Evolutionary conservation across 768 basidiomycete species (phyloP), one percentile per base, ranked within the genome.

Genomic region (Phaeolepiota aurea): DNA sequence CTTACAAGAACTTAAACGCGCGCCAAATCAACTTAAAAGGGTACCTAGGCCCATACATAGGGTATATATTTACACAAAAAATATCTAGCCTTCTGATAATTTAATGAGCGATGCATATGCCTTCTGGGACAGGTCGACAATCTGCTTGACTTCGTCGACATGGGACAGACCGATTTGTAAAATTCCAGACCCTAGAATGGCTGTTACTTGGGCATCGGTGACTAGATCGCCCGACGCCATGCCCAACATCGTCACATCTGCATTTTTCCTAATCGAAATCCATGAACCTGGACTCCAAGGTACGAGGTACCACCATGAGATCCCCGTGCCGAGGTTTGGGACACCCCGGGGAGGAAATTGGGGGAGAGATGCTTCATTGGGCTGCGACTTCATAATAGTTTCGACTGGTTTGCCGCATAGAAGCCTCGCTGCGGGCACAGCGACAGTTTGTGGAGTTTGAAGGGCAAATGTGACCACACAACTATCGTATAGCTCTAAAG

Each of bases 291-390:
- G n/a, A 19, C 9, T 7, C 7, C 33, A 35, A 15, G 33, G 33
- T n/a, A 35, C 16, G 33, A 7, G 16, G 15, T 35, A 35, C 33
- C 33, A 35, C 33, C 33, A 35, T 35, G 33, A 35, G 7, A 35
- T 35, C 18, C n/a, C n/a, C 16, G 16, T 19, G 12, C 33, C 33
- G 18, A 14, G 12, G 18, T 35, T 35, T 5, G 33, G 12, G n/a
- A 19, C 16, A 7, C 33, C 33, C 18, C 33, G n/a, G 7, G 33
- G 33, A 9, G 18, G 12, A 35, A 35, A 19, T 14, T 35, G 12
- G 7, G 33, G 33, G 9, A 7, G 15, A 9, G 33, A 19, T 5
- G 33, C 12, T 14, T 19, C 18, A 15, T 35, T 35, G 9, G n/a
- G 9, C 12, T n/a, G 7, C 15, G 7, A 5, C 7, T n/a, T 16